Conservation (phyloP, 345 rosid genomes). For the Syzygium grande region DNA sequence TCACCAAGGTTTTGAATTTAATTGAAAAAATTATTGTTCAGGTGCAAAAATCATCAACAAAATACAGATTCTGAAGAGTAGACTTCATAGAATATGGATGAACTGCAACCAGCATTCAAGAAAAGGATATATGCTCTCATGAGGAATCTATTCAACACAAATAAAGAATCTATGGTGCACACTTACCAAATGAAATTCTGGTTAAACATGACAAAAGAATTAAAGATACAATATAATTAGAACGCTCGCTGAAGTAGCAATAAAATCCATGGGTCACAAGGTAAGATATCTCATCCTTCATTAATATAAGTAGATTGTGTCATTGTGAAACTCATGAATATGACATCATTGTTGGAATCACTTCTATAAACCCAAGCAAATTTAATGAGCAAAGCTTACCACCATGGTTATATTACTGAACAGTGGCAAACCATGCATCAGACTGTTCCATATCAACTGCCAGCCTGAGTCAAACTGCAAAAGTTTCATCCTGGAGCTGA, state of each 20-base stretch:
- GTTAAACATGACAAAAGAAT: background rate
- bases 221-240: background rate
- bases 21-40: background rate
- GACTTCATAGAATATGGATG: background rate
- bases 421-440: constrained; percentile 68
- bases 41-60: background rate
- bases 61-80: background rate
- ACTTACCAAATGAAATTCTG: background rate
- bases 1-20: background rate
- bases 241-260: background rate
- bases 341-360: background rate
- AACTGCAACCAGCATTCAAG: background rate
- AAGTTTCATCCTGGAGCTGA: background rate
- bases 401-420: constrained; percentile 57
- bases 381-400: constrained; percentile 42
- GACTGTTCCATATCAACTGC: constrained; percentile 70
- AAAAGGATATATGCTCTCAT: background rate
- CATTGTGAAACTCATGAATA: background rate
- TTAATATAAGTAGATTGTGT: background rate
- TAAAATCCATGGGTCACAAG: background rate
- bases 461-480: constrained; percentile 64
- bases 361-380: background rate
- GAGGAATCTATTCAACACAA: background rate
- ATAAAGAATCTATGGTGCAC: background rate
- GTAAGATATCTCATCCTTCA: background rate